Evolutionary conservation across 2,329 filamentous ascomycete species (phyloP).

Genomic region (Colletotrichum godetiae): DNA sequence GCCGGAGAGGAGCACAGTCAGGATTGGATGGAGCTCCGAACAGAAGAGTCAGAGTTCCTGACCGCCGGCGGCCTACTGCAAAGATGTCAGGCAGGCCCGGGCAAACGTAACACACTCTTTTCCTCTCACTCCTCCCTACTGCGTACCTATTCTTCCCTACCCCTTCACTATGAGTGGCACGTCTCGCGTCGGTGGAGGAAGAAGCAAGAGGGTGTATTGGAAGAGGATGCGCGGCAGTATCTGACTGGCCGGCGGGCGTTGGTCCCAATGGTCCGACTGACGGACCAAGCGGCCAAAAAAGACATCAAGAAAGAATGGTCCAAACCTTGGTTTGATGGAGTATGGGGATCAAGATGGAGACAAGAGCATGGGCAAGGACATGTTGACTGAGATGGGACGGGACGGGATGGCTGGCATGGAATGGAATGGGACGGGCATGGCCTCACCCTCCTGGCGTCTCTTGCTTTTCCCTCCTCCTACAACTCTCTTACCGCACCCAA

Average conservation of each 20-base stretch:
- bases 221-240: conserved; percentile 6
- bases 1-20: neutral
- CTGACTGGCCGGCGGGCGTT: conserved; percentile 22
- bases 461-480: neutral
- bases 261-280: neutral
- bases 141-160: neutral
- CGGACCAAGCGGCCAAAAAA: neutral
- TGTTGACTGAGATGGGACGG: conserved; percentile 21
- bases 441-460: neutral
- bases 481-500: neutral
- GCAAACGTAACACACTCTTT: neutral
- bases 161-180: neutral
- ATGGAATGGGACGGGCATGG: conserved; percentile 15
- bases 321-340: conserved; percentile 29
- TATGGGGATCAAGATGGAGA: conserved; percentile 28
- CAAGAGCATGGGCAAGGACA: conserved; percentile 20
- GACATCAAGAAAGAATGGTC: conserved; percentile 17
- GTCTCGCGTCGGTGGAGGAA: conserved; percentile 16
- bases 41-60: neutral
- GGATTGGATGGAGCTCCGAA: neutral
- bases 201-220: conserved; percentile 4
- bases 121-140: too few species aligned
- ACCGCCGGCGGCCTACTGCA: conserved; percentile 10
- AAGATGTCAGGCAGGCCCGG: neutral
- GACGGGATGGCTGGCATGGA: neutral